These are phyloP conservation scores for Drechslerella coelobrocha DNA, from an alignment of 2,329 filamentous ascomycete genomes.

Conservation along the genomic window DNA sequence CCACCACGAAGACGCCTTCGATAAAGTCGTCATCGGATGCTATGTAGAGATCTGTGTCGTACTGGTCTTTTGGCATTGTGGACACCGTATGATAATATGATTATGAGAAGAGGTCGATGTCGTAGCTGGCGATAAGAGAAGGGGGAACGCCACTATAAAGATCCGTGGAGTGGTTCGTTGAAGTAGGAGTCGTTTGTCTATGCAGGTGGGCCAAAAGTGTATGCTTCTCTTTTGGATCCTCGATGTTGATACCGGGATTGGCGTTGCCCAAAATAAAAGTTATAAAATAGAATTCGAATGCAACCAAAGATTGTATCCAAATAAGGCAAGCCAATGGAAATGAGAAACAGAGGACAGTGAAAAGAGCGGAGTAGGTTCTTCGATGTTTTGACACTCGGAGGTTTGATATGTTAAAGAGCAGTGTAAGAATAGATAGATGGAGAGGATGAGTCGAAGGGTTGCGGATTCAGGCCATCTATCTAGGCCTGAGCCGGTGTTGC, in stretches of 20 bases:
- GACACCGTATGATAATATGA: background rate
- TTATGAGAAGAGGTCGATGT: background rate
- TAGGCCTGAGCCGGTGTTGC: background rate
- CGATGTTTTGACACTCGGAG: background rate
- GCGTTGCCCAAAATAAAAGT: background rate
- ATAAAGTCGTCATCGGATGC: constrained; percentile 44
- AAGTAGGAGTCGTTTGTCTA: too few species aligned
- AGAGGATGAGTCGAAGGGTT: background rate
- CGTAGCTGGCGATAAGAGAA: too few species aligned
- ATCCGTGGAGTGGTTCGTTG: too few species aligned
- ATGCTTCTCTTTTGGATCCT: background rate
- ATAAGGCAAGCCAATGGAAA: too few species aligned
- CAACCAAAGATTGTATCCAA: too few species aligned
- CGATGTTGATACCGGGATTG: background rate
- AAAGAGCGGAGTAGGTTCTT: too few species aligned
- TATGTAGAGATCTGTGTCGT: constrained; percentile 44
- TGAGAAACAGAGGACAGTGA: too few species aligned
- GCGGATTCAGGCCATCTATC: background rate
- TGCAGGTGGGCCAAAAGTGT: background rate
- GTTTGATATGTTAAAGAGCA: too few species aligned
- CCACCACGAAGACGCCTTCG: constrained; percentile 40
- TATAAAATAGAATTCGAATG: background rate
- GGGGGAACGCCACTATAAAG: too few species aligned
- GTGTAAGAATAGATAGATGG: too few species aligned
- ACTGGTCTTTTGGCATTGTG: constrained; percentile 36